These are phyloP conservation scores for Sporothrix dimorphospora DNA, from an alignment of 2,329 filamentous ascomycete species.

Conservation along the genomic window DNA sequence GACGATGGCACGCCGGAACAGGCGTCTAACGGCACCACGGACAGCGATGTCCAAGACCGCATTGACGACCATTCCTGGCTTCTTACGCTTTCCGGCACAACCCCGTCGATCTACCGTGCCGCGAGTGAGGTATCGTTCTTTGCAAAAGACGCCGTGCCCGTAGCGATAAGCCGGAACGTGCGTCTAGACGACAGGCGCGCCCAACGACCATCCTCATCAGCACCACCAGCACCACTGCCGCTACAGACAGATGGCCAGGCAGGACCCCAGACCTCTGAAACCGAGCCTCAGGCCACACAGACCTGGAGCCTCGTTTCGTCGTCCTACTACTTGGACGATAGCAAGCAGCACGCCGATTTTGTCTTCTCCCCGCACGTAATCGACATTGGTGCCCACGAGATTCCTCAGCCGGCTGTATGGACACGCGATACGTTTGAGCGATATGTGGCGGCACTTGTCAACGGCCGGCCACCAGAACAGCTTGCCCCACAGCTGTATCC, in stretches of 20 bases:
- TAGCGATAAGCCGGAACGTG: background rate
- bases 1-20: background rate
- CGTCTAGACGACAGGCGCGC: background rate
- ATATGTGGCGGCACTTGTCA: constrained; percentile 49
- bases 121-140: constrained; percentile 31
- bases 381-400: constrained; percentile 44
- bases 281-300: background rate
- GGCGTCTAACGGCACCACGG: background rate
- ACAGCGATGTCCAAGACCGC: background rate
- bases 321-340: constrained; percentile 24
- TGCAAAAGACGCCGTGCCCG: constrained; percentile 24
- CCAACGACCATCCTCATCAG: background rate
- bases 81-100: constrained; percentile 37
- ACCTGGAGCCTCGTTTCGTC: constrained; percentile 30
- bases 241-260: too few relatives aligned
- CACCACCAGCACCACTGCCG: background rate
- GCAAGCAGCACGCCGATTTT: constrained; percentile 14
- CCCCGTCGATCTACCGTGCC: constrained; percentile 23
- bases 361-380: constrained; percentile 33
- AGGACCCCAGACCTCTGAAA: too few relatives aligned
- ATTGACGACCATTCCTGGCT: constrained; percentile 29
- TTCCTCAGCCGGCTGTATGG: constrained; percentile 48
- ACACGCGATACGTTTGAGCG: constrained; percentile 46
- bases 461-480: constrained; percentile 43
- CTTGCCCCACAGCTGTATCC: constrained; percentile 44